A percentile compares a stretch with the other conserved stretches of the same genome.
These are phyloP conservation scores for Euclidium syriacum DNA, from an alignment of 345 rosid genomes.

Conservation along the genomic window DNA sequence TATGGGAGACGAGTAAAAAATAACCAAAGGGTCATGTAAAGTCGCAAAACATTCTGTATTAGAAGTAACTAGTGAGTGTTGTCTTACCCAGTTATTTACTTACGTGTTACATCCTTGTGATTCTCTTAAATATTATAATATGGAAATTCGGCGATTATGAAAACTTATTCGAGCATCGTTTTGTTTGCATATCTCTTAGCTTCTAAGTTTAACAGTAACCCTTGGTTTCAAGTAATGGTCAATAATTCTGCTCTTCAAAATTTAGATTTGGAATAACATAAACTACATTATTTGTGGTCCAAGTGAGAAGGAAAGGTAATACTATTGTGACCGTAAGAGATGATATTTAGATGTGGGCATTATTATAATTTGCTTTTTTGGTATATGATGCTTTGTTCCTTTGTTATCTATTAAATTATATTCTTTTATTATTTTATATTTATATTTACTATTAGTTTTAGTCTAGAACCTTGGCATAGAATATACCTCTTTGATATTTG, in stretches of 20 bases:
- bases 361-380: constrained; percentile 21
- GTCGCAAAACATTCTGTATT: not conserved
- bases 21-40: not conserved
- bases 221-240: constrained; percentile 16
- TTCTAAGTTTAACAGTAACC: constrained; percentile 10
- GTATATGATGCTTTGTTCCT: constrained; percentile 26
- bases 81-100: not conserved
- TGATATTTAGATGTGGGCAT: constrained; percentile 26
- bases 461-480: constrained; percentile 28
- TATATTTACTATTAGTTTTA: constrained; percentile 1
- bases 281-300: constrained; percentile 28
- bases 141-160: not conserved
- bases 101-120: not conserved
- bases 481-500: constrained; percentile 28
- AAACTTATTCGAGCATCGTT: not conserved
- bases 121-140: not conserved
- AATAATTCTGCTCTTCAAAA: not conserved
- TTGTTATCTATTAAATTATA: constrained; percentile 16
- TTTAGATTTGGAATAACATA: constrained; percentile 11
- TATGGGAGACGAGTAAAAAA: constrained; percentile 68
- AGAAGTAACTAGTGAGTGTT: constrained; percentile 13
- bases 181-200: constrained; percentile 2
- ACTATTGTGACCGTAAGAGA: constrained; percentile 11
- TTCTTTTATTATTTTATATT: not conserved
- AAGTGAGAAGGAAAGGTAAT: constrained; percentile 19